Base-by-base conservation (phyloP, 2,329 filamentous ascomycete genomes). In the Colletotrichum spaethianum region DNA sequence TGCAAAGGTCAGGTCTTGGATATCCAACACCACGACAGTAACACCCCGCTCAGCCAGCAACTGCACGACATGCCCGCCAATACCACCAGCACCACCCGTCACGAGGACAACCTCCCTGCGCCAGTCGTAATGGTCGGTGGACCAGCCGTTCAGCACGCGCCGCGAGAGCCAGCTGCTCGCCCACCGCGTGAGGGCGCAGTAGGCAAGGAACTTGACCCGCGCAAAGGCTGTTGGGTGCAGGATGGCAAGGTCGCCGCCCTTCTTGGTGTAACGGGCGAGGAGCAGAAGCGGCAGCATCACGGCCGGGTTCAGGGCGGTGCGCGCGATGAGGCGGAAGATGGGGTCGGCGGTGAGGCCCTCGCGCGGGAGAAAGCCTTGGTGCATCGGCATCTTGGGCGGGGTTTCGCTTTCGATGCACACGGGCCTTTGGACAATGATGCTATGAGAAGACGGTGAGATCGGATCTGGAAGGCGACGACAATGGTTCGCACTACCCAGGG, bases 21-120 rank as follows among this genome's bases (percentile, higher is more conserved):
- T 86, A 81, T 96, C 93, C 44, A 95, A 79, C 2, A 95, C 91
- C 0, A 91, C 91, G 42, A 95, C 91, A 74, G 89, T 93, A 75
- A 93, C 85, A 1, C 88, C 89, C 72, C 83, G 84, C 78, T 91
- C 88, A 0, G 90, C 91, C n/a, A 96, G 84, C 64, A 92, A 80
- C 74, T 87, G 85, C 18, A 93, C 92, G 3, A 94, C 86, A 46
- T 87, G 83, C 26, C 87, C 89, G 18, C 93, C 93, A 77, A 96
- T 94, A 0, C 93, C 93, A 67, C 90, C 89, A 52, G 91, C 90
- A 9, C 93, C 93, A 9, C 94, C 93, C 0, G 93, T 95, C 26
- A 95, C 86, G 53, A 95, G 84, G 3, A 93, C 91, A 62, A 95
- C 86, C 82, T 95, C 93, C 63, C 86, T 87, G 28, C 85, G 82